Conservation (phyloP, 306 rosid species). For the Dalbergia oliveri region DNA sequence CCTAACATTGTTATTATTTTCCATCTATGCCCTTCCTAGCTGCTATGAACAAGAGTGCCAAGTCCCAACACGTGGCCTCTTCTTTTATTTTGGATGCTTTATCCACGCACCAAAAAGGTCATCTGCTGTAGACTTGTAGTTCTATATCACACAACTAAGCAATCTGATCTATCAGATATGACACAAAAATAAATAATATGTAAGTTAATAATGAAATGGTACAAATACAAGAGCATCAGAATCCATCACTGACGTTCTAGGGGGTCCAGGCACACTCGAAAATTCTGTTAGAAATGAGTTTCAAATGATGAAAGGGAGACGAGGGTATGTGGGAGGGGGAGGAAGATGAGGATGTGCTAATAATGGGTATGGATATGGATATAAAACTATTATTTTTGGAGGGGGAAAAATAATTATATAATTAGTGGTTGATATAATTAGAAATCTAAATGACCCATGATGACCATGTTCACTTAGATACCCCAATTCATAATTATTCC, state of each 20-base stretch:
- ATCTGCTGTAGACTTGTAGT: no score
- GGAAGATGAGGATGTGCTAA: no score
- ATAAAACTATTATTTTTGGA: no score
- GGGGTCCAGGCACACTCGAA: conserved; percentile 35
- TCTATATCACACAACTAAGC: background rate
- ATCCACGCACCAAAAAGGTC: conserved; percentile 30
- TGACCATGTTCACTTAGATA: conserved; percentile 69
- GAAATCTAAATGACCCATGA: conserved; percentile 56
- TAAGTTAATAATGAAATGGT: no score
- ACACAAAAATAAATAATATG: no score
- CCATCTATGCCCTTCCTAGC: conserved; percentile 16
- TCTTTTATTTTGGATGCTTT: conserved; percentile 11
- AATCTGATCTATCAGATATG: no score
- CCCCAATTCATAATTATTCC: conserved; percentile 64
- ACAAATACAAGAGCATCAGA: conserved; percentile 32
- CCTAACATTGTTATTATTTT: conserved; percentile 11
- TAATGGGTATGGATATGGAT: conserved; percentile 1
- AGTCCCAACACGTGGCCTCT: conserved; percentile 43
- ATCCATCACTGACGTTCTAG: conserved; percentile 47
- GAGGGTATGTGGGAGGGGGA: no score
- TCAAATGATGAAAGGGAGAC: conserved; percentile 40
- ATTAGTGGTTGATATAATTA: conserved; percentile 65
- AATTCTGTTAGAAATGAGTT: conserved; percentile 33
- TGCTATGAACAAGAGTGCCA: conserved; percentile 25
- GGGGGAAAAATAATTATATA: conserved; percentile 34